A percentile compares a stretch with the other conserved stretches of the same genome.
Conservation (phyloP, 1,284 basidiomycete species). For the Leccinum solheimii region DNA sequence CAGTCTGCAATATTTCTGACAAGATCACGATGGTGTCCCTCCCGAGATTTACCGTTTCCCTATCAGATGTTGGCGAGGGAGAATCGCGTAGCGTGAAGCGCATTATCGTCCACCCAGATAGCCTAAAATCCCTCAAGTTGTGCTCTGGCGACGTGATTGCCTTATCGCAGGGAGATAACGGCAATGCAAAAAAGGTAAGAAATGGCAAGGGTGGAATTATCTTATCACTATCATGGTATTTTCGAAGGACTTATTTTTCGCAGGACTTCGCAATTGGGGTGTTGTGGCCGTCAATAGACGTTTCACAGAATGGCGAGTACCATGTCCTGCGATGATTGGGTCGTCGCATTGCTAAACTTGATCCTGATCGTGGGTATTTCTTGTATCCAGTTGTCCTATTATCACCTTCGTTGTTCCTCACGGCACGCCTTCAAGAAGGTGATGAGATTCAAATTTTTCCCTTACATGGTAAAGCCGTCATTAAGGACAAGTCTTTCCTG, state of each 20-base stretch:
- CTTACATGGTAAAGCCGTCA: slow-evolving; percentile 41
- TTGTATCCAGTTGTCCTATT: slow-evolving; percentile 49
- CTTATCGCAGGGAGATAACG: slow-evolving; percentile 44
- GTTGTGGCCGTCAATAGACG: slow-evolving; percentile 67
- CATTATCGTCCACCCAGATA: slow-evolving; percentile 64
- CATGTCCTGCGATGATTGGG: slow-evolving; percentile 4
- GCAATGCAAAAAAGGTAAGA: slow-evolving; percentile 39
- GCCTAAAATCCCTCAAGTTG: slow-evolving; percentile 61
- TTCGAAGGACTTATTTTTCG: slow-evolving; percentile 20
- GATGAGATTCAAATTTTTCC: slow-evolving; percentile 48
- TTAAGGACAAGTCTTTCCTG: slow-evolving; percentile 42
- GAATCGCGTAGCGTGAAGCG: slow-evolving; percentile 58
- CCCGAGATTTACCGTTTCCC: slow-evolving; percentile 46
- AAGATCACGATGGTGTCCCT: slow-evolving; percentile 22
- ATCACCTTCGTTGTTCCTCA: slow-evolving; percentile 58
- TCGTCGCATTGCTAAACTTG: slow-evolving; percentile 24
- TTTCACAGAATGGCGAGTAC: slow-evolving; percentile 55
- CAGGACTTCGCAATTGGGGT: slow-evolving; percentile 65
- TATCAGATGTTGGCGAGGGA: slow-evolving; percentile 40
- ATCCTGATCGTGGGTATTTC: slow-evolving; percentile 15
- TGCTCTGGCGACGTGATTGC: slow-evolving; percentile 72
- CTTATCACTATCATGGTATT: slow-evolving; percentile 6
- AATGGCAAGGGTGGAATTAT: slow-evolving; percentile 15
- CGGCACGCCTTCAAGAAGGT: slow-evolving; percentile 53
- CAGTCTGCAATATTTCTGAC: not conserved